Evolutionary conservation across 345 rosid species (phyloP).

Genomic region (Rhodamnia argentea): DNA sequence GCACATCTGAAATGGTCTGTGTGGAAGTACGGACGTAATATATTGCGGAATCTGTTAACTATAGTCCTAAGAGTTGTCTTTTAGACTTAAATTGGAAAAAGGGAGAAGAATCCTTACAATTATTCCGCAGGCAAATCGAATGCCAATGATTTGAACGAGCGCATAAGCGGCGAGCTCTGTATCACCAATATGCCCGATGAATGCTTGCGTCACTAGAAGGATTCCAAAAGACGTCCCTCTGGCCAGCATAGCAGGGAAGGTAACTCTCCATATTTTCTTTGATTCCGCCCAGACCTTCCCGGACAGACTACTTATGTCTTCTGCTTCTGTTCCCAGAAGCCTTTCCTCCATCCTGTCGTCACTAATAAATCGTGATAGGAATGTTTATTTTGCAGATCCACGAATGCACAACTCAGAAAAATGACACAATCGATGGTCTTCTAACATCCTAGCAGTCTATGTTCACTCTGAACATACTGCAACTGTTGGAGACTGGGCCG

Average conservation of each 20-base stretch:
- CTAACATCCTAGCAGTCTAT: neutral
- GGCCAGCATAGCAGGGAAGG: conserved; percentile 39
- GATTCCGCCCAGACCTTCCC: conserved; percentile 7
- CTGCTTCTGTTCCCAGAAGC: conserved; percentile 5
- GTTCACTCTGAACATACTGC: neutral
- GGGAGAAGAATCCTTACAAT: conserved; percentile 8
- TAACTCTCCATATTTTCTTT: conserved; percentile 31
- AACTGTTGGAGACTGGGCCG: neutral
- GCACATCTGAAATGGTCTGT: neutral
- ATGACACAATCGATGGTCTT: neutral
- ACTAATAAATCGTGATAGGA: neutral
- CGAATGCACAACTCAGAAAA: neutral
- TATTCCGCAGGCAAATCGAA: conserved; percentile 48
- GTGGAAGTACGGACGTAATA: neutral
- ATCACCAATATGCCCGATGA: conserved; percentile 38
- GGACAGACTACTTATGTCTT: conserved; percentile 1
- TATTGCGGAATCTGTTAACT: neutral
- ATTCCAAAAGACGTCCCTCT: conserved; percentile 32
- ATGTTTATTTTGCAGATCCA: neutral
- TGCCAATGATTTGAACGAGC: conserved; percentile 37
- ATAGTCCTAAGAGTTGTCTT: neutral
- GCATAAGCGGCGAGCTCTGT: conserved; percentile 47
- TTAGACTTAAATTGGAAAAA: neutral
- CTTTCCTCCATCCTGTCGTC: conserved; percentile 13
- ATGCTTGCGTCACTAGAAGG: conserved; percentile 48